Base-by-base conservation (phyloP, 257 asterid species). In the Rauvolfia tetraphylla region DNA sequence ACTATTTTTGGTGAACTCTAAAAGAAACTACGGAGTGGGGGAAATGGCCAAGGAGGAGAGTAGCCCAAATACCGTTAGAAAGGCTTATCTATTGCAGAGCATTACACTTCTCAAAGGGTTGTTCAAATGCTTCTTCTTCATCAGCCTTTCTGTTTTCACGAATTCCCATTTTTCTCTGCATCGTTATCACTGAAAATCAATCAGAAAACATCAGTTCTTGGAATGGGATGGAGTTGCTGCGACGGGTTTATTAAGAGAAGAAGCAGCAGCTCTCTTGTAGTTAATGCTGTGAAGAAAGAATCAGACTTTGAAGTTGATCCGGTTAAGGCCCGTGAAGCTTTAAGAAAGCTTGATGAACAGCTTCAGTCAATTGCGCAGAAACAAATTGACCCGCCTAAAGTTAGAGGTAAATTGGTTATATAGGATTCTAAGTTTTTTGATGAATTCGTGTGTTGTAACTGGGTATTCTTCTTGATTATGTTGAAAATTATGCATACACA, bases 291-390 rank as follows among this genome's bases (percentile, higher is more conserved):
- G 79, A 90, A 87, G 23, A 85, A 76, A 67, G 96, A 89, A n/a
- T 86, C 97, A 1, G 93, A 88, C n/a, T 89, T 81, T 38, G 92
- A 89, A 81, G 82, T 88, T 18, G 96, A 92, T 79, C 80, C 81
- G 11, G 94, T 86, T 7, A 85, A 88, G 84, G 98, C 98, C 49
- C 98, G 94, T 57, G 94, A 89, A 83, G 96, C 97, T 71, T 79
- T 92, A 76, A 85, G 85, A 81, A 83, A 91, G 84, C 97, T 92
- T 39, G 98, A 92, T 79, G 89, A 88, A 62, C 88, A 92, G 86
- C 81, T 92, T 38, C 90, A 85, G 61, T 84, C 97, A 53, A 73
- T 91, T 73, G 81, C 96, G 36, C 61, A 81, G 75, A 92, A 83
- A 76, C 79, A 78, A 76, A 20, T 56, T 66, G 77, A 36, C 68